Evolutionary conservation across 306 rosid genomes (phyloP).

Genomic region (Malus fusca): DNA sequence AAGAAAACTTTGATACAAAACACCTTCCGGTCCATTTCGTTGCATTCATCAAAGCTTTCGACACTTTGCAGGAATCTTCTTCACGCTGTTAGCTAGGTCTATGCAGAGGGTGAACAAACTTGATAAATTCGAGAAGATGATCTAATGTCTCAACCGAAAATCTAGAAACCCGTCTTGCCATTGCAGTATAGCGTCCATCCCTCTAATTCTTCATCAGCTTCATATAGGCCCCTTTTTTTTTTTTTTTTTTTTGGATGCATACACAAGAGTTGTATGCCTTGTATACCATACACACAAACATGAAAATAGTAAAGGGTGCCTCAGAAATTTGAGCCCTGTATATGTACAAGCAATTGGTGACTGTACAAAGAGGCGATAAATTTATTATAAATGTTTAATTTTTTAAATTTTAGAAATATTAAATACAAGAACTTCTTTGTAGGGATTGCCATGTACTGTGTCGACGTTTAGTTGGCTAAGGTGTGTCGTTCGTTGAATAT

Average conservation of each 20-base stretch:
- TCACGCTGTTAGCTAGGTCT: conserved; percentile 48
- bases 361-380: not conserved
- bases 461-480: too few relatives aligned
- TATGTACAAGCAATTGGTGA: not conserved
- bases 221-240: not conserved
- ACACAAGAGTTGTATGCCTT: conserved; percentile 8
- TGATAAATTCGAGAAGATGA: conserved; percentile 75
- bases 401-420: too few relatives aligned
- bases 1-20: not conserved
- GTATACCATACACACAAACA: not conserved
- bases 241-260: conserved; percentile 5
- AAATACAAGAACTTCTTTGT: too few relatives aligned
- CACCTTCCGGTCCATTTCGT: conserved; percentile 1
- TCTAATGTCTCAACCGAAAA: conserved; percentile 19
- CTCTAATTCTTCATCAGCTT: not conserved
- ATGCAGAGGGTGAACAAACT: conserved; percentile 72
- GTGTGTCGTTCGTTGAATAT: too few relatives aligned
- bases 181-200: not conserved
- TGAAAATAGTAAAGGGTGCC: not conserved
- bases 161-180: not conserved
- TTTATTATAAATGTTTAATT: too few relatives aligned
- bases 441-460: too few relatives aligned
- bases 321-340: not conserved
- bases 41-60: not conserved
- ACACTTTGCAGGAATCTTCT: conserved; percentile 52